phyloP scores from a whole-genome alignment of 1,284 basidiomycete genomes.

The Exobasidium cylindrosporum region DNA sequence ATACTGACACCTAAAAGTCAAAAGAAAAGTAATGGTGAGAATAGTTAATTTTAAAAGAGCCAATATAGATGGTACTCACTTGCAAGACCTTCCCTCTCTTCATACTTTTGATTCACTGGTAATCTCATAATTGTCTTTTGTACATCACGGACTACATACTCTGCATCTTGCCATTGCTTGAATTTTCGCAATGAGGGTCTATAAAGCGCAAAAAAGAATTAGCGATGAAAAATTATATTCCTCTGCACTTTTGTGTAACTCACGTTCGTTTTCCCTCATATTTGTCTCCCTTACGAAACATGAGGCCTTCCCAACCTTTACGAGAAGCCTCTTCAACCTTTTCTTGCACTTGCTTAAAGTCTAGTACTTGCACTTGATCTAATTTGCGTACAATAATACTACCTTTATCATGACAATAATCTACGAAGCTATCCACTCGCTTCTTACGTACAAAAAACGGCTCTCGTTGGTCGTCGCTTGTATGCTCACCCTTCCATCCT shows the following conservation, averaged over 20 bases:
- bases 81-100: neutral
- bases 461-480: neutral
- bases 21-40: neutral
- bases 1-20: neutral
- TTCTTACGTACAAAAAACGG: neutral
- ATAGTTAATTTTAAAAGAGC: too few species aligned
- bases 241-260: too few species aligned
- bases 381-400: neutral
- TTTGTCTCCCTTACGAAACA: slow-evolving; percentile 2
- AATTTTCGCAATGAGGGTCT: neutral
- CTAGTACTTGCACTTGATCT: neutral
- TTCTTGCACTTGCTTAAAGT: neutral
- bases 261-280: slow-evolving; percentile 11
- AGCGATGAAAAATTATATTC: too few species aligned
- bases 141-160: neutral
- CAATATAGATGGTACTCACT: neutral
- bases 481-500: neutral
- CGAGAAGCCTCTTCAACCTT: neutral
- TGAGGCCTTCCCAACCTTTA: slow-evolving; percentile 10
- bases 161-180: slow-evolving; percentile 9
- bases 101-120: slow-evolving; percentile 1
- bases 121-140: slow-evolving; percentile 1
- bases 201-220: too few species aligned
- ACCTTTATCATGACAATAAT: neutral
- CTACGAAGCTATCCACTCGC: neutral